phyloP scores from a whole-genome alignment of 169 alveolate species.

The Babesia bovis region DNA sequence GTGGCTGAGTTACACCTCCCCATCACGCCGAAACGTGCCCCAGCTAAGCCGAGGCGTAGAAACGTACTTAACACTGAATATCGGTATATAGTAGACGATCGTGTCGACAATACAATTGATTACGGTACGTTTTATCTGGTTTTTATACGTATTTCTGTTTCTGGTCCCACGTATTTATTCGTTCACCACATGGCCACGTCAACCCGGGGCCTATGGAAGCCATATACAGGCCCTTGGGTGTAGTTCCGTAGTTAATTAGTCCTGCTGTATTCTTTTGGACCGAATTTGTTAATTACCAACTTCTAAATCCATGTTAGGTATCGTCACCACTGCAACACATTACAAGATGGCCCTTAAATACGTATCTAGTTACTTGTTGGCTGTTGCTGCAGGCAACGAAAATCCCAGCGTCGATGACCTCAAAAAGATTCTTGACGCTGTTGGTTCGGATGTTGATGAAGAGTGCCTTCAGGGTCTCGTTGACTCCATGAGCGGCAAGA shows the following conservation, averaged over 20 bases:
- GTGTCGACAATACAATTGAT: not conserved
- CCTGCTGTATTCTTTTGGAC: no score
- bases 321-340: constrained; percentile 12
- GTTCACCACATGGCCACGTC: not conserved
- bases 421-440: constrained; percentile 71
- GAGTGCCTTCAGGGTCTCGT: constrained; percentile 68
- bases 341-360: constrained; percentile 75
- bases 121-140: not conserved
- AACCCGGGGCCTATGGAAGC: not conserved
- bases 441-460: constrained; percentile 76
- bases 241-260: no score
- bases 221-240: not conserved
- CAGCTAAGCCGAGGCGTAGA: not conserved
- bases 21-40: constrained; percentile 30
- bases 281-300: no score
- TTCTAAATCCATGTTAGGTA: no score
- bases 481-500: constrained; percentile 69
- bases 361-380: constrained; percentile 77
- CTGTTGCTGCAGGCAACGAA: constrained; percentile 77
- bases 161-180: not conserved
- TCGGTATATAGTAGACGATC: not conserved
- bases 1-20: constrained; percentile 12
- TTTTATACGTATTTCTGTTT: not conserved
- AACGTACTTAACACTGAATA: constrained; percentile 2
- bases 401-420: constrained; percentile 73